Evolutionary conservation across 2,329 filamentous ascomycete genomes (phyloP), one percentile per base, ranked within the genome.

Genomic region (Trichoderma aggressivum): DNA sequence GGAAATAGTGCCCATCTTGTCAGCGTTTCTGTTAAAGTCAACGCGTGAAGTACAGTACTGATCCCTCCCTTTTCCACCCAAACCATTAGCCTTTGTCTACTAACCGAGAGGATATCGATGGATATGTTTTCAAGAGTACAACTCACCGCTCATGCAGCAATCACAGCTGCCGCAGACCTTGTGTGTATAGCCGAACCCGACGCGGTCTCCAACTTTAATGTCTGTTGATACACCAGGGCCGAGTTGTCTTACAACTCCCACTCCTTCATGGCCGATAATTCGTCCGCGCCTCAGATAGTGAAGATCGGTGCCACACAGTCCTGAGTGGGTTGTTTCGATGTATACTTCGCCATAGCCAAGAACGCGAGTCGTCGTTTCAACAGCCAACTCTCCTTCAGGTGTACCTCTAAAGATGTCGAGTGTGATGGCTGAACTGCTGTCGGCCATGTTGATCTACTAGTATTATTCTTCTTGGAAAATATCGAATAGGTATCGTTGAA

Each of bases 161-260:
- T 63, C 36, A 14, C 60, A 63, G n/a, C 10, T 63, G 39, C 60
- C 60, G 60, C 60, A 63, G 36, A 63, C 60, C 36, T 63, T 63
- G 60, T 63, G 60, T 16, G 60, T 63, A 16, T 63, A 63, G 12
- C 60, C 60, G 24, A 32, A 63, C n/a, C 60, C 60, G 18, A 63
- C 60, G 60, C 60, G 60, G 24, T 63, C 60, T 11, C 60, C 60
- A 18, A 63, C 60, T 10, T 63, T 63, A n/a, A 63, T n/a, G 6
- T 47, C 60, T 21, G 24, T 32, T 30, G 55, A 59, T n/a, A 63
- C 60, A 21, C 60, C 60, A 1, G 60, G 60, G 11, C 60, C 60
- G 5, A 63, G 24, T 18, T 30, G 60, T 47, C 39, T 63, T 5
- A 63, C 39, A 32, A 63, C 14, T 12, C 60, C 60, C 3, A 63